A percentile compares a stretch with the other conserved stretches of the same genome.
Evolutionary conservation across 805 yeast genomes (phyloP).

Genomic region (Komagataella phaffii): DNA sequence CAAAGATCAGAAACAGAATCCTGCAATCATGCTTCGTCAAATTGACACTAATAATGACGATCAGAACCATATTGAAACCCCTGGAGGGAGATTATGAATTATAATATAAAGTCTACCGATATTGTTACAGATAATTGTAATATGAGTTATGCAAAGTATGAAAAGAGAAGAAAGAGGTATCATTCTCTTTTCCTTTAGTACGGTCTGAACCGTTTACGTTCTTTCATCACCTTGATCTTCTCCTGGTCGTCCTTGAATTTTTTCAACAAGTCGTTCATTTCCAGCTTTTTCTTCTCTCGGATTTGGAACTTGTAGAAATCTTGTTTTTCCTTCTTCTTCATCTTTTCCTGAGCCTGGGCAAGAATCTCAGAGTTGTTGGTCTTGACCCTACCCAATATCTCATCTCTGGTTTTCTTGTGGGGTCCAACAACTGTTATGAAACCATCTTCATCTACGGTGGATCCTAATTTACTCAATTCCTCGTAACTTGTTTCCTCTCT

Average conservation of each 20-base stretch:
- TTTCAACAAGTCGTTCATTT: constrained; percentile 73
- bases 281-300: constrained; percentile 84
- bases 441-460: constrained; percentile 83
- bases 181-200: constrained; percentile 26
- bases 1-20: constrained; percentile 74
- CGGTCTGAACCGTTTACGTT: constrained; percentile 75
- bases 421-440: constrained; percentile 83
- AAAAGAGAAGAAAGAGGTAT: not conserved
- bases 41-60: constrained; percentile 26
- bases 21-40: constrained; percentile 86
- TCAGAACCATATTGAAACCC: constrained; percentile 18
- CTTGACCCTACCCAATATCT: constrained; percentile 40
- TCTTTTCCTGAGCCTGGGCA: constrained; percentile 27
- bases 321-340: constrained; percentile 63
- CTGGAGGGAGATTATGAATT: constrained; percentile 25
- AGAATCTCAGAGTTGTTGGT: constrained; percentile 11
- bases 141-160: not conserved
- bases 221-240: constrained; percentile 64
- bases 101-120: not conserved
- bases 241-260: constrained; percentile 90
- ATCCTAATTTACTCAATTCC: constrained; percentile 37
- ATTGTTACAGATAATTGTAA: not conserved
- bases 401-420: constrained; percentile 70
- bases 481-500: constrained; percentile 54
- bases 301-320: constrained; percentile 96